Evolutionary conservation across 331 rosid genomes (phyloP), one percentile per base, ranked within the genome.

Genomic region (Malus hybrid): DNA sequence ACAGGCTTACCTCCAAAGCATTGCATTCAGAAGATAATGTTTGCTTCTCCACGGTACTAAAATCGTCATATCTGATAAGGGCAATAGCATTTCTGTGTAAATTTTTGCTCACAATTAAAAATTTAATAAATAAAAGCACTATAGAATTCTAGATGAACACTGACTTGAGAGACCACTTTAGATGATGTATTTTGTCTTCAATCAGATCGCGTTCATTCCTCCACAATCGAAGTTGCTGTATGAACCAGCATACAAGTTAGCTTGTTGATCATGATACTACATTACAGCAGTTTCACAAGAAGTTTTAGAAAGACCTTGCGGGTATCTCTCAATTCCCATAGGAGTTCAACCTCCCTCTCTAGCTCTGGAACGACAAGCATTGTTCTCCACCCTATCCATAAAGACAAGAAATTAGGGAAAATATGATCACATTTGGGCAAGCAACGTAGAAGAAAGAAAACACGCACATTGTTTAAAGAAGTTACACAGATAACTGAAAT

Each of bases 311-410:
- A 63, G 77, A 94, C 97, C 99, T 94, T 92, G 85, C 97, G 97
- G 70, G 85, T 87, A 78, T 90, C 87, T 81, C 92, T 84, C 73
- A 86, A 80, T 73, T 89, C 87, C 90, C 90, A 92, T 44, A 90
- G 97, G 74, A 90, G 93, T 81, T 86, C 83, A 80, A 92, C 93
- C 86, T 95, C 99, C 86, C 87, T 86, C 85, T 92, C 93, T 24
- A 95, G 96, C 86, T 95, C 99, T 53, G 99, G 99, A 79, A 95
- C 83, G 39, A 95, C 99, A 77, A 95, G 99, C 97, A 95, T 95
- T 84, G 99, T 95, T 79, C 99, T 90, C 99, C 99, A 95, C 63
- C 99, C 99, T 95, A 83, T 79, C 48, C 88, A 50, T 55, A 24
- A 75, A 44, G 66, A 72, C 79, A 76, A 58, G 34, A 10, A 82